Evolutionary conservation across 164 flowering plant species (phyloP), one percentile per base, ranked within the genome.

Genomic region (Vitis rupestris): DNA sequence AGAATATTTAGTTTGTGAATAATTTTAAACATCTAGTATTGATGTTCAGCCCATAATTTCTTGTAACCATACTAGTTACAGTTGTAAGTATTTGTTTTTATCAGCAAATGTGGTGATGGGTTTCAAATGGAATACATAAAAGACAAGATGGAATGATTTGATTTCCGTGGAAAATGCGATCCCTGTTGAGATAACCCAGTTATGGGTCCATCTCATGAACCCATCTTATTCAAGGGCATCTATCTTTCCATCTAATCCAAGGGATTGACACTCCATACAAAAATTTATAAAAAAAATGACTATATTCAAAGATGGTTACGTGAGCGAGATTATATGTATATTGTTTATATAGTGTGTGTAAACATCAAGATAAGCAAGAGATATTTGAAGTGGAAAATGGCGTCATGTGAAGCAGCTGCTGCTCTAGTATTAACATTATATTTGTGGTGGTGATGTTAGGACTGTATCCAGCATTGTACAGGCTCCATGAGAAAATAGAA

Each of bases 391-490:
- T 75, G 73, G 67, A 29, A 62, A 17, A 65, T 60, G 66, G 53
- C 70, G 54, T 65, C 73, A 61, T 68, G 48, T 72, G 72, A 54
- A 59, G 59, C 30, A 50, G 59, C 61, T 65, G 49, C 15, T 69
- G 49, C 53, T 47, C 44, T 37, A 37, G 44, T 3, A 64, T 65
- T 10, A 59, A 37, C 10, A 60, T 60, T 70, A 31, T 53, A 67
- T 63, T 65, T 74, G 74, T 59, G 72, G 76, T 68, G 64, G 67
- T 69, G 73, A 75, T 67, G 75, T 51, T 64, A 59, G 68, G 68
- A 64, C 56, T 54, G 65, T 50, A 55, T 64, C 74, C 65, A 71
- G 71, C 78, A 66, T 57, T 23, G 7, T 50, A 30, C 10, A 6
- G 51, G 11, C 9, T 53, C 44, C 14, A 54, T 9, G n/a, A 59